Evolutionary conservation across 2,329 filamentous ascomycete genomes (phyloP).

Genomic region (Cyphellophora attinorum): DNA sequence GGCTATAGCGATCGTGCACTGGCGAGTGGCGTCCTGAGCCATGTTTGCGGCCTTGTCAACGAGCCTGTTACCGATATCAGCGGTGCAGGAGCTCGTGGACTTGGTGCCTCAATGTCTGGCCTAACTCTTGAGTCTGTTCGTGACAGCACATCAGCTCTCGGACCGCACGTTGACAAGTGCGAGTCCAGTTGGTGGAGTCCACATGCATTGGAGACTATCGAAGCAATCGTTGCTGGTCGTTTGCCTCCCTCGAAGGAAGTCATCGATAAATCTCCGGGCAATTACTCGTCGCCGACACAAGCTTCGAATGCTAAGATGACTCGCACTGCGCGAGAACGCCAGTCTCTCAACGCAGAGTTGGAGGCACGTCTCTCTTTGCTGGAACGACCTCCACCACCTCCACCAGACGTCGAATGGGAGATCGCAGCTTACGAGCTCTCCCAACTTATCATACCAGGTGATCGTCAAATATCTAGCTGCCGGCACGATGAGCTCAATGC

Average conservation of each 20-base stretch:
- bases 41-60: constrained; percentile 63
- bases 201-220: constrained; percentile 58
- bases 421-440: constrained; percentile 74
- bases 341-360: constrained; percentile 14
- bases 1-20: constrained; percentile 92
- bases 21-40: constrained; percentile 78
- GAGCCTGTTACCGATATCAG: constrained; percentile 4
- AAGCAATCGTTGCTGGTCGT: constrained; percentile 46
- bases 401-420: constrained; percentile 77
- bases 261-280: constrained; percentile 51
- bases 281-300: constrained; percentile 79
- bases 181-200: constrained; percentile 60
- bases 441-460: constrained; percentile 67
- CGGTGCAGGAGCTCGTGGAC: background rate
- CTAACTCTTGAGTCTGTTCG: background rate
- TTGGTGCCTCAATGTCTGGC: background rate
- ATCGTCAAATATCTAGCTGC: constrained; percentile 67
- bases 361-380: constrained; percentile 19
- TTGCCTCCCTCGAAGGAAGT: constrained; percentile 44
- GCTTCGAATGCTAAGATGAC: constrained; percentile 75
- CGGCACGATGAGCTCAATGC: constrained; percentile 68
- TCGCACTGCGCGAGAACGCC: constrained; percentile 46
- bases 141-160: constrained; percentile 1
- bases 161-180: constrained; percentile 5
- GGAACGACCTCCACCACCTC: constrained; percentile 51